These are phyloP conservation scores for Patellifolia procumbens DNA, from an alignment of 179 eudicot genomes.

Conservation along the genomic window DNA sequence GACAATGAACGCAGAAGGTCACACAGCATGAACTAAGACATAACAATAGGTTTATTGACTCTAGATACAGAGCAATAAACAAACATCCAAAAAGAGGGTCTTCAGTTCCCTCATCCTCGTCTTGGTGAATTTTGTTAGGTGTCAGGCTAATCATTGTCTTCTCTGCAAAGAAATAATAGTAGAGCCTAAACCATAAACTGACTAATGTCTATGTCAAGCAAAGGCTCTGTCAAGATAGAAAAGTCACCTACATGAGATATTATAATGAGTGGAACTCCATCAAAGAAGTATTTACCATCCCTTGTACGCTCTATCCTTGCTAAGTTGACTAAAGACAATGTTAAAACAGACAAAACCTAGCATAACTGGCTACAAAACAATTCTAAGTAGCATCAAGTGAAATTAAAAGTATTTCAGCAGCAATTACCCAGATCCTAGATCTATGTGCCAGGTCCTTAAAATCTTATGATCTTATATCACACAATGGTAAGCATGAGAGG, in stretches of 20 bases:
- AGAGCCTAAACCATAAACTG: not conserved
- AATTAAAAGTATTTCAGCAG: no score
- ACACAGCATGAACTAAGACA: not conserved
- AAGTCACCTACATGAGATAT: not conserved
- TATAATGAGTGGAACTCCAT: not conserved
- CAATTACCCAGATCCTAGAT: no score
- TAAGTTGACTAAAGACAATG: no score
- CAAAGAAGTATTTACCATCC: no score
- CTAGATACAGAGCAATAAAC: no score
- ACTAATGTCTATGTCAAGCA: not conserved
- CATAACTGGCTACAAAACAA: no score
- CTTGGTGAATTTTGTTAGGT: not conserved
- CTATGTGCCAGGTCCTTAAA: no score
- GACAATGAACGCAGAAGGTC: slow-evolving; percentile 31
- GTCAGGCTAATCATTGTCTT: not conserved
- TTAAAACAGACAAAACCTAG: no score
- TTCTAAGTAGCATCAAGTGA: no score
- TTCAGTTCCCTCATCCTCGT: not conserved
- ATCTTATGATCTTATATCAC: no score
- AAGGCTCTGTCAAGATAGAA: not conserved
- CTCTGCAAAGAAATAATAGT: not conserved
- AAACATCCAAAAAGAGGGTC: not conserved
- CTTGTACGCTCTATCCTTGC: no score
- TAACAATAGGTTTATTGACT: not conserved
- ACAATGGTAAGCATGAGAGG: no score